Conservation (phyloP, 2,329 filamentous ascomycete species). For the Alternaria sp. region DNA sequence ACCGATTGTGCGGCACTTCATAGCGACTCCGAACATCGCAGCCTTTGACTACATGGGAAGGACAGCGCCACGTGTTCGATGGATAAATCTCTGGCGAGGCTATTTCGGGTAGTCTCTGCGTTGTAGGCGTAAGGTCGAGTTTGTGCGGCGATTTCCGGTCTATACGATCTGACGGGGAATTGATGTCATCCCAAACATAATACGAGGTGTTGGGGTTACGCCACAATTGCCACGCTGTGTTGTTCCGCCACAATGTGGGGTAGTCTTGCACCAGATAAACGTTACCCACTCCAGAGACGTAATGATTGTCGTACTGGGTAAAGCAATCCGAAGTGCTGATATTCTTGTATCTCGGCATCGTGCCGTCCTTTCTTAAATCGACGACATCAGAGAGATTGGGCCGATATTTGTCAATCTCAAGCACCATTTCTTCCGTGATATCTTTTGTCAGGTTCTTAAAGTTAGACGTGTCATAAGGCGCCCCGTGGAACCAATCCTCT, state of each 20-base stretch:
- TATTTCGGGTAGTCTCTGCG: not conserved
- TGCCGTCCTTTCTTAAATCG: not conserved
- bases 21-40: constrained; percentile 6
- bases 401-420: not conserved
- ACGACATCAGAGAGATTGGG: not conserved
- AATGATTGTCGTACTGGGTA: constrained; percentile 11
- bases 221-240: not conserved
- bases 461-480: constrained; percentile 10
- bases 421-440: not conserved
- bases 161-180: not conserved
- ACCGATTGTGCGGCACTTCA: constrained; percentile 10
- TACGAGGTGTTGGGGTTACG: not conserved
- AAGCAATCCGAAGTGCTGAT: constrained; percentile 13
- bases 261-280: constrained; percentile 16
- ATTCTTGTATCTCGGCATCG: constrained; percentile 1
- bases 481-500: constrained; percentile 16
- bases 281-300: constrained; percentile 16
- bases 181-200: not conserved
- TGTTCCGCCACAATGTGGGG: constrained; percentile 11
- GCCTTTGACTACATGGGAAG: not conserved
- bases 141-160: not conserved
- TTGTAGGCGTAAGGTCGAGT: not conserved
- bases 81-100: constrained; percentile 3
- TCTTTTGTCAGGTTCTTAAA: not conserved
- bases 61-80: constrained; percentile 21